Percentiles rank a stretch among this genome's conserved stretches.
phyloP scores from a whole-genome alignment of 441 rosid genomes.

The Adansonia rubrostipa region DNA sequence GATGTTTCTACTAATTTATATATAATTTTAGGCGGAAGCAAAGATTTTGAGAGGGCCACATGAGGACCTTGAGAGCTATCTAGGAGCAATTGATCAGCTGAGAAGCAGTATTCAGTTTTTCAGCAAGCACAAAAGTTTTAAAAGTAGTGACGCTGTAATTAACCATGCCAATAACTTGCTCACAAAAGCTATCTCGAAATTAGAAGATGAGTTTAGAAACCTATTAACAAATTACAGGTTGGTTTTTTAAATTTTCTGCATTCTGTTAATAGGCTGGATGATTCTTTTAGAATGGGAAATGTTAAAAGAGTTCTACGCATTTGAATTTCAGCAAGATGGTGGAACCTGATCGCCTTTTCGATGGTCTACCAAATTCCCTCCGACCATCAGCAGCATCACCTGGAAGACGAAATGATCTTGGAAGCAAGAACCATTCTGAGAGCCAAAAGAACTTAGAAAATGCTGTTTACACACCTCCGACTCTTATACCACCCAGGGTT shows the following conservation, averaged over 20 bases:
- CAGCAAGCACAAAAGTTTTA: slow-evolving; percentile 58
- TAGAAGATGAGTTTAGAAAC: slow-evolving; percentile 88
- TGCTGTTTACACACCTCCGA: slow-evolving; percentile 72
- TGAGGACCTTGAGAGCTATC: slow-evolving; percentile 86
- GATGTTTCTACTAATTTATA: background rate
- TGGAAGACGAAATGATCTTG: slow-evolving; percentile 44
- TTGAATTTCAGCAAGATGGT: slow-evolving; percentile 76
- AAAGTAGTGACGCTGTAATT: slow-evolving; percentile 65
- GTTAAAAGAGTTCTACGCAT: background rate
- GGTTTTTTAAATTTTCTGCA: background rate
- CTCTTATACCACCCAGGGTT: slow-evolving; percentile 88
- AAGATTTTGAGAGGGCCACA: slow-evolving; percentile 96
- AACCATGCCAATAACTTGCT: slow-evolving; percentile 74
- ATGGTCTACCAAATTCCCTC: slow-evolving; percentile 82
- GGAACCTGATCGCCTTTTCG: slow-evolving; percentile 87
- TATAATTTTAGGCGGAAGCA: slow-evolving; percentile 79
- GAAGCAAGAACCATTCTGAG: slow-evolving; percentile 53
- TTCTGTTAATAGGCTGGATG: slow-evolving; percentile 10
- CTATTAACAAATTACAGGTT: slow-evolving; percentile 86
- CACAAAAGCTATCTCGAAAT: slow-evolving; percentile 77
- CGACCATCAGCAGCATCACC: slow-evolving; percentile 66
- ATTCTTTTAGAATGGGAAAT: background rate
- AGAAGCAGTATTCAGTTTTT: slow-evolving; percentile 69
- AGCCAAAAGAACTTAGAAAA: slow-evolving; percentile 57
- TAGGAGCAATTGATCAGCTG: slow-evolving; percentile 91